Evolutionary conservation across 2,329 filamentous ascomycete species (phyloP), one percentile per base, ranked within the genome.

Genomic region (Fusarium sp.): DNA sequence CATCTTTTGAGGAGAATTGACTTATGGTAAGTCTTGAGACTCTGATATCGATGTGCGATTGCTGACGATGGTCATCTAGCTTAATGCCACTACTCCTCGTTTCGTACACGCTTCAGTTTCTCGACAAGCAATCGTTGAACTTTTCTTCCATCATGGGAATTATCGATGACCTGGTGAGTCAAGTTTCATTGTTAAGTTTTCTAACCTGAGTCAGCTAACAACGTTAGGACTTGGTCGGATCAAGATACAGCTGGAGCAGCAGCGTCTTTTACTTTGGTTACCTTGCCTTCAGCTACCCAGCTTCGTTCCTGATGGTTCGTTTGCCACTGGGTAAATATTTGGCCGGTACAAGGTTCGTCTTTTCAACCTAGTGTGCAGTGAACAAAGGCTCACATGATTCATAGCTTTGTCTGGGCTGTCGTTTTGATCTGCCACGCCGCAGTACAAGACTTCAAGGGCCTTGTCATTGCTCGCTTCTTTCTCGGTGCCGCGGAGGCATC

Each of bases 141-240:
- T 77, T 77, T 65, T 45, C 76, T 2, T 77, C 75, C 0, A 77
- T 77, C 18, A 77, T 77, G 75, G 75, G 75, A 4, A 75, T 77
- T 10, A 77, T 77, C 8, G 65, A 73, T 0, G 73, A 77, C 10
- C 18, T 77, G 8, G 75, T 77, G 3, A 37, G 67, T 54, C 3
- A 6, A 1, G 4, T 0, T 3, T 1, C 5, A 1, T 0, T 1
- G 1, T 25, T 0, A 18, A 5, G 4, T 8, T 0, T 3, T 3
- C 13, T 4, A 7, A 2, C 1, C 0, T 23, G 1, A 2, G 10
- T 10, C 1, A 6, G 18, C 69, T 76, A 1, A 76, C 56, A 14
- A 4, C 0, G 2, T 0, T 6, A 77, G 75, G 67, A 77, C 11
- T 48, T 77, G 14, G 50, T 64, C 3, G 75, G 76, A 5, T 68